Base-by-base conservation (phyloP, 2,329 filamentous ascomycete genomes). In the Pseudogymnoascus sp. region DNA sequence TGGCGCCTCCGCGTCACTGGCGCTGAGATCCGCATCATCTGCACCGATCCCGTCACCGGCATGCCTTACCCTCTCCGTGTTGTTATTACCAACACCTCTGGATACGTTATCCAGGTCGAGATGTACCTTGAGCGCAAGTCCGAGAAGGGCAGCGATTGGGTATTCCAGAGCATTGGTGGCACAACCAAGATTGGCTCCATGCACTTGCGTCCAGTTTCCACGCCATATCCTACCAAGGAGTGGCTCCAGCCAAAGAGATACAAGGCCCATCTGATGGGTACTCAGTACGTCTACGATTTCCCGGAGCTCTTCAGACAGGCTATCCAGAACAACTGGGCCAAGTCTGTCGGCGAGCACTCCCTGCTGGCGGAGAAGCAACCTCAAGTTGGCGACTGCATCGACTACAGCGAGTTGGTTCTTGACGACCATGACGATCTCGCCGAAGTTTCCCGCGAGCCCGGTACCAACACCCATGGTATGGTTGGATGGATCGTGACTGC, bases 221-320 rank as follows among this genome's bases (percentile, higher is more conserved):
- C 92, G 3, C 92, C 95, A 21, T 99, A 99, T 77, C 89, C 93
- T 38, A 97, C 93, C 73, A 99, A 99, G 87, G 96, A 97, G 78
- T 96, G 93, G 82, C 84, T 99, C 65, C 95, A 99, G 80, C 95
- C 95, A 67, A 97, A 97, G 87, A 88, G 95, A 71, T 97, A 99
- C 87, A 97, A 96, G 88, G 95, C 95, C 69, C 95, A 99, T 76
- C 82, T 97, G 66, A 97, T 99, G 93, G 95, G 95, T 68, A 99
- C 95, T 29, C 95, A 99, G 78, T 99, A 97, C 75, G 95, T 97
- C 62, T 99, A 99, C 76, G 95, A 99, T 78, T 99, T 99, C 88
- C 95, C 95, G 31, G 95, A 99, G 83, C 87, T 99, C 59, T 99
- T 99, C 89, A 87, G 95, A 73, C 95, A 97, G 78, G 92, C 95